Evolutionary conservation across 75 land plant genomes (phyloP).

Genomic region (Sequoiadendron giganteum): DNA sequence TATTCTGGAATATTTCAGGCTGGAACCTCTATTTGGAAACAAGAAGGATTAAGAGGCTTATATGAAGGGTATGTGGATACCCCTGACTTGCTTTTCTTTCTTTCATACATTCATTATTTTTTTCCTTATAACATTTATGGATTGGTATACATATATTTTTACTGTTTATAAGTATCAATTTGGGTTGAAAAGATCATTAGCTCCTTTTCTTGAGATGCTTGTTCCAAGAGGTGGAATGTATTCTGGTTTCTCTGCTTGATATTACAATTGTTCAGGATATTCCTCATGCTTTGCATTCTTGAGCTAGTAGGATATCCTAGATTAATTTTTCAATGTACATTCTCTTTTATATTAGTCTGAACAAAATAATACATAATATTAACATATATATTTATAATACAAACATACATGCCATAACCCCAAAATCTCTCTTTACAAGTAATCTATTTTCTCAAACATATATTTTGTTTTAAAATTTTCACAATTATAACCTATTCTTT

Average conservation of each 20-base stretch:
- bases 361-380: too few relatives aligned
- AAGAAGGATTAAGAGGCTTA: slow-evolving; percentile 74
- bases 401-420: too few relatives aligned
- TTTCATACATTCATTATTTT: background rate
- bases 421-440: too few relatives aligned
- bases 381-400: too few relatives aligned
- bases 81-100: background rate
- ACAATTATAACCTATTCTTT: too few relatives aligned
- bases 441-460: too few relatives aligned
- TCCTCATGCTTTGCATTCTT: background rate
- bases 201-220: background rate
- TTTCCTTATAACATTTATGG: background rate
- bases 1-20: slow-evolving; percentile 86
- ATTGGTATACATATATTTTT: too few relatives aligned
- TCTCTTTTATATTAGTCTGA: too few relatives aligned
- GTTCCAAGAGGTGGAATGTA: background rate
- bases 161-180: background rate
- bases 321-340: background rate
- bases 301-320: background rate
- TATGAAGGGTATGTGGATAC: slow-evolving; percentile 75
- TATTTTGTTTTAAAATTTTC: too few relatives aligned
- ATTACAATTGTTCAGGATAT: background rate
- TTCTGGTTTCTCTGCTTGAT: background rate
- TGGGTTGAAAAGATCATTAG: background rate
- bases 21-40: slow-evolving; percentile 63